Percentiles rank a stretch among this genome's conserved stretches.
Conservation (phyloP, 2,329 filamentous ascomycete species). For the Colletotrichum zoysiae region DNA sequence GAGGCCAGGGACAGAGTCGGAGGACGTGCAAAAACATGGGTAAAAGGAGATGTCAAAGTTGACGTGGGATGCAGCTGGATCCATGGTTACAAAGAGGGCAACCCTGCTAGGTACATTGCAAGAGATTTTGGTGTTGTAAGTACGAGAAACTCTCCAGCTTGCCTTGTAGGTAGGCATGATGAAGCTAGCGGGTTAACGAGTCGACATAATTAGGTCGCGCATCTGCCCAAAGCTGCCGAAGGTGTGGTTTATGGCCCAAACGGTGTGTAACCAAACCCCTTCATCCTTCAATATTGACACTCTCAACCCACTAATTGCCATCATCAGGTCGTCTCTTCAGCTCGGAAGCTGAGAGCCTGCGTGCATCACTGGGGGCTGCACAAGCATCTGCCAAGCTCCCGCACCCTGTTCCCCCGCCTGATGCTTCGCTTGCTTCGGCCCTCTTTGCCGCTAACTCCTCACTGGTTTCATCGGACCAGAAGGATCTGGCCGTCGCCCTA, state of each 20-base stretch:
- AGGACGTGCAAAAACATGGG: constrained; percentile 39
- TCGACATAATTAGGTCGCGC: constrained; percentile 28
- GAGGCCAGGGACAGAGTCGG: constrained; percentile 41
- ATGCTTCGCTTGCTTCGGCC: constrained; percentile 33
- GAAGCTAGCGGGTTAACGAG: constrained; percentile 10
- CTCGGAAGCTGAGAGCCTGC: constrained; percentile 25
- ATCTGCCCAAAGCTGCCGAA: constrained; percentile 34
- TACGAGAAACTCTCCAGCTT: neutral
- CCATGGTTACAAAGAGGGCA: constrained; percentile 36
- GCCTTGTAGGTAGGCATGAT: neutral
- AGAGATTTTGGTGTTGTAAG: constrained; percentile 38
- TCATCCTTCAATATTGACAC: too few relatives aligned
- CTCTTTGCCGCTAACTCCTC: constrained; percentile 23
- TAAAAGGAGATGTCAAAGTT: constrained; percentile 36
- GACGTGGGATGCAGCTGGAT: constrained; percentile 41
- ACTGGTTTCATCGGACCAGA: constrained; percentile 3
- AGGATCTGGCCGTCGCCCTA: constrained; percentile 31
- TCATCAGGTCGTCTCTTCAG: constrained; percentile 31
- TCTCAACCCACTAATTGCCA: constrained; percentile 9
- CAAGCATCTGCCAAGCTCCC: constrained; percentile 37
- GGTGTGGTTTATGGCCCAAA: constrained; percentile 35
- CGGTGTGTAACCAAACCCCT: constrained; percentile 9
- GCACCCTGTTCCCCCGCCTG: constrained; percentile 23
- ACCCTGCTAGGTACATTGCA: constrained; percentile 36
- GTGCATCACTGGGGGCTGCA: constrained; percentile 29